A percentile compares a stretch with the other conserved stretches of the same genome.
phyloP scores from a whole-genome alignment of 257 asterid genomes.

The Solanum etuberosum region DNA sequence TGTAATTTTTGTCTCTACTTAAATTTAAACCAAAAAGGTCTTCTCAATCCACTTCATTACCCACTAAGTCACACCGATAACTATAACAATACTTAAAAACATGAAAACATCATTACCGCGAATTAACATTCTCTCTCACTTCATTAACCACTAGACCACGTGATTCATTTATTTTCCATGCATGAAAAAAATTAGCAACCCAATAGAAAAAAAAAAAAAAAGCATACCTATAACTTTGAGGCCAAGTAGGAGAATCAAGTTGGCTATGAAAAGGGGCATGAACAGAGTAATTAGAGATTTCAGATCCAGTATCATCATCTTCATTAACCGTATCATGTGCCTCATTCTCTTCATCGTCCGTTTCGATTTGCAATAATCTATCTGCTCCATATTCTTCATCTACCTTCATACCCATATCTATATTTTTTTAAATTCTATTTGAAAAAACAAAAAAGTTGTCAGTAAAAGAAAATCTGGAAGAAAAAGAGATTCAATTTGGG shows the following conservation, averaged over 20 bases:
- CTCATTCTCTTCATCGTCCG: slow-evolving; percentile 77
- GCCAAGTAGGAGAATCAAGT: slow-evolving; percentile 38
- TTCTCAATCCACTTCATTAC: not conserved
- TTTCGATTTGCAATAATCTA: slow-evolving; percentile 51
- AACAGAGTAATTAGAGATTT: slow-evolving; percentile 14
- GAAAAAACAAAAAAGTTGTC: not conserved
- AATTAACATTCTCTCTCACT: not conserved
- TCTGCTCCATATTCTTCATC: slow-evolving; percentile 61
- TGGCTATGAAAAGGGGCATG: slow-evolving; percentile 3
- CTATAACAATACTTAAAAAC: not conserved
- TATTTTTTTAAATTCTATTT: not conserved
- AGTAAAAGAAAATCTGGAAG: not conserved
- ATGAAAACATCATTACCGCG: too few species aligned
- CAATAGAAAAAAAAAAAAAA: not conserved
- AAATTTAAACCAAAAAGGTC: too few species aligned
- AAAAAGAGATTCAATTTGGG: not conserved
- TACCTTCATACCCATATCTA: slow-evolving; percentile 29
- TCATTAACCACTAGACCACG: rapidly evolving
- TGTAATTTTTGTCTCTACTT: too few species aligned
- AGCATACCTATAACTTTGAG: slow-evolving; percentile 71
- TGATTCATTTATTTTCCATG: not conserved
- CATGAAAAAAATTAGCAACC: not conserved
- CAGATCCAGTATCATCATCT: slow-evolving; percentile 62
- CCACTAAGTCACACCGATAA: not conserved
- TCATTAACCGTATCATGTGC: slow-evolving; percentile 26